Conservation (phyloP, 768 basidiomycete species). For the Cyathus striatus region DNA sequence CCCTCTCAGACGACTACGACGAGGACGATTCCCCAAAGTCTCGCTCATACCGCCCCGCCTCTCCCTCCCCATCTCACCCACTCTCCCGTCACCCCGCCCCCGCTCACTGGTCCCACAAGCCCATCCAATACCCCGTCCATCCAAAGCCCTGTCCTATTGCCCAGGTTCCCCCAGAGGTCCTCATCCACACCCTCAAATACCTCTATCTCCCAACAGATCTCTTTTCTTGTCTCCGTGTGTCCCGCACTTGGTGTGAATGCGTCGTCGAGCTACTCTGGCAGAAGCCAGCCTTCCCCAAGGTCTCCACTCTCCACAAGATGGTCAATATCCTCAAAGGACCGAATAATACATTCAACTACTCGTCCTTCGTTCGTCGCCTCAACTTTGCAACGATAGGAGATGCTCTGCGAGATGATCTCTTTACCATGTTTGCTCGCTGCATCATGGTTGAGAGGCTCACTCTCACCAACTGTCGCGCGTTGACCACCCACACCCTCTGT, state of each 20-base stretch:
- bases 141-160: constrained; percentile 49
- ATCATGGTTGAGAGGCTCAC: constrained; percentile 84
- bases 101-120: constrained; percentile 60
- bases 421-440: constrained; percentile 68
- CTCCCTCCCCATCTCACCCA: constrained; percentile 38
- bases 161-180: constrained; percentile 81
- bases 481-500: constrained; percentile 61
- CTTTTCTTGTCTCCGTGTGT: constrained; percentile 72
- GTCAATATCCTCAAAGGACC: constrained; percentile 58
- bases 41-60: too few relatives aligned
- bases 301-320: constrained; percentile 73
- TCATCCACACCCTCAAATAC: constrained; percentile 88
- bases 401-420: constrained; percentile 69
- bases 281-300: constrained; percentile 71
- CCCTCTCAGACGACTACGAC: constrained; percentile 73
- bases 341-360: constrained; percentile 81
- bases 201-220: constrained; percentile 73
- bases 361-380: constrained; percentile 83
- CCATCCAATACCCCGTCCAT: constrained; percentile 11
- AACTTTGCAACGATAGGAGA: constrained; percentile 75
- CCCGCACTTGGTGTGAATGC: constrained; percentile 92
- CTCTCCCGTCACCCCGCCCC: constrained; percentile 45
- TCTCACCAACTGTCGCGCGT: constrained; percentile 68
- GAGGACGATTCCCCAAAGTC: too few relatives aligned
- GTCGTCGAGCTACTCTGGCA: constrained; percentile 95